Evolutionary conservation across 2,329 filamentous ascomycete species (phyloP), one percentile per base, ranked within the genome.

Genomic region (Arthroderma sp.): DNA sequence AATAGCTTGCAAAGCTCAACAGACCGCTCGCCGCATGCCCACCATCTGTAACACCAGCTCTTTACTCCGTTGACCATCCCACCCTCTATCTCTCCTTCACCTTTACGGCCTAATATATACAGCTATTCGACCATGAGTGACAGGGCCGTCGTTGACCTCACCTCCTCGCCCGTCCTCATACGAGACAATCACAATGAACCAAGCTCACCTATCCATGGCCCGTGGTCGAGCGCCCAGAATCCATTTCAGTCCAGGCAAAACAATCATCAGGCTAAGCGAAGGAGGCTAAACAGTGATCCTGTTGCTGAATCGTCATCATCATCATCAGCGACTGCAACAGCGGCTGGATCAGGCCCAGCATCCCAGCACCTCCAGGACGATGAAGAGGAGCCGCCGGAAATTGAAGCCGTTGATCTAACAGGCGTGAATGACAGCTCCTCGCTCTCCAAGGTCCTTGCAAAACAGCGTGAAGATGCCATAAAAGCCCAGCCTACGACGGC

Each of bases 331-430:
- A 22, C 15, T 22, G 15, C 15, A 11, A 22, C 11, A 15, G 28
- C 29, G 8, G 32, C 32, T 8, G 11, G 8, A 31, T 9, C 29
- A 45, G 4, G 10, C n/a, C 3, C 46, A 29, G 34, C 10, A 27
- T 29, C 31, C 9, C 32, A 22, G 15, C 27, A 33, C 29, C 38
- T 33, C 22, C 31, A 36, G 15, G 6, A 22, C 30, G 6, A 28
- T 33, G 8, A n/a, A 7, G 10, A 3, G 27, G 38, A 11, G 22
- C 11, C 32, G n/a, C 34, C 22, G 5, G 51, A 60, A 3, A 56
- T 73, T 5, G 70, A 75, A 38, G 61, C 69, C 27, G 63, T 77
- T 4, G 73, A 77, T 53, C 55, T 77, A 22, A 69, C 67, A 2
- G 62, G 62, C 22, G 63, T 69, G 0, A 60, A 69, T 10, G 65